Evolutionary conservation across 208 protist genomes (phyloP).

Genomic region (Trypanosomatidae sp.): DNA sequence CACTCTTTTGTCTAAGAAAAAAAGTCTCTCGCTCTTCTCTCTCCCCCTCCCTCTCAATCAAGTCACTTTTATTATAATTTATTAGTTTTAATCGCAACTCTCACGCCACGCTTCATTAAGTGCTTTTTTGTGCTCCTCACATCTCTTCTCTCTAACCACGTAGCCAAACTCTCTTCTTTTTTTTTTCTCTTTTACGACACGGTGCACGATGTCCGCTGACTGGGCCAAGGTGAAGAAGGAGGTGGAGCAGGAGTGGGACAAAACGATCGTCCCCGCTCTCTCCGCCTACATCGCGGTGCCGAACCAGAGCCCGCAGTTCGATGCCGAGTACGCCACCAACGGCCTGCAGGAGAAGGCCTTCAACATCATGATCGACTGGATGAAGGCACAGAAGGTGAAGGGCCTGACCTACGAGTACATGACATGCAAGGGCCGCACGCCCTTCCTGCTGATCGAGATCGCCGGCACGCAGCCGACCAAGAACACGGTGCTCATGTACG

Average conservation of each 20-base stretch:
- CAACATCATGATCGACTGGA: constrained; percentile 83
- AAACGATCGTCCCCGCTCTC: constrained; percentile 73
- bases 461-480: constrained; percentile 48
- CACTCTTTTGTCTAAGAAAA: too few relatives aligned
- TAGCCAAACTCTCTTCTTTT: too few relatives aligned
- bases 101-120: too few relatives aligned
- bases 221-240: constrained; percentile 52
- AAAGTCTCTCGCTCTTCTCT: too few relatives aligned
- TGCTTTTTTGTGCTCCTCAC: too few relatives aligned
- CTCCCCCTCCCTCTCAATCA: too few relatives aligned
- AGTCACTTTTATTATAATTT: too few relatives aligned
- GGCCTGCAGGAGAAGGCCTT: constrained; percentile 89
- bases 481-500: constrained; percentile 93
- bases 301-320: constrained; percentile 94
- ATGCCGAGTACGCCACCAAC: constrained; percentile 86
- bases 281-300: constrained; percentile 92
- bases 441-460: constrained; percentile 88
- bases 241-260: constrained; percentile 85
- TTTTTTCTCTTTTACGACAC: constrained; percentile 8
- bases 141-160: not conserved
- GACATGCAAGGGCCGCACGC: constrained; percentile 78
- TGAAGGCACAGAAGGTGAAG: constrained; percentile 74
- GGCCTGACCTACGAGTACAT: constrained; percentile 82
- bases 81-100: too few relatives aligned
- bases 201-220: constrained; percentile 24